phyloP scores from a whole-genome alignment of 2,329 filamentous ascomycete species.

The Orbilia javanica region DNA sequence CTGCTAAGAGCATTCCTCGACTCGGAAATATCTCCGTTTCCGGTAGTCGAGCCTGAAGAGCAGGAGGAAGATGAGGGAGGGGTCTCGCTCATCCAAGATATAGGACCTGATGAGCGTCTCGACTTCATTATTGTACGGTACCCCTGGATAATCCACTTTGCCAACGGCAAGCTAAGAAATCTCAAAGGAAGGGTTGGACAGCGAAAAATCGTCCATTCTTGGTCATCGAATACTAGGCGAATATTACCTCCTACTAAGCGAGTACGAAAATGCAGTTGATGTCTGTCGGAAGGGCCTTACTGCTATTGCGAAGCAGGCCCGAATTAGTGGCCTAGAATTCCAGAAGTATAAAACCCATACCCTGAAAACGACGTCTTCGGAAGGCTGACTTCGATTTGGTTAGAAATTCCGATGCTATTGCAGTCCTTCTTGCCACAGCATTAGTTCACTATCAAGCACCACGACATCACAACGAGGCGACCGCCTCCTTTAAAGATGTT shows the following conservation, averaged over 20 bases:
- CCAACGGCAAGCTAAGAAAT: slow-evolving; percentile 3
- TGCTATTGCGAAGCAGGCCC: slow-evolving; percentile 72
- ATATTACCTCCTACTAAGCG: slow-evolving; percentile 86
- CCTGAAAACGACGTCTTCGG: not conserved
- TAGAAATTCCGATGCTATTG: slow-evolving; percentile 80
- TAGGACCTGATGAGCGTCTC: slow-evolving; percentile 60
- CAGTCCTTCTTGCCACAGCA: slow-evolving; percentile 83
- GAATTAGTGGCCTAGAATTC: slow-evolving; percentile 77
- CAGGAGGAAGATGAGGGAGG: slow-evolving; percentile 68
- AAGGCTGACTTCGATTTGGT: slow-evolving; percentile 58
- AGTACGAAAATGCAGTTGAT: slow-evolving; percentile 84
- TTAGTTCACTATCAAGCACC: slow-evolving; percentile 91
- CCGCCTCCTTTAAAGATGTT: slow-evolving; percentile 84
- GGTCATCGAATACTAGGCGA: slow-evolving; percentile 85
- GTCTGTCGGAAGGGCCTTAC: slow-evolving; percentile 80
- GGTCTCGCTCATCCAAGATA: slow-evolving; percentile 76
- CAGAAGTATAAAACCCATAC: slow-evolving; percentile 59
- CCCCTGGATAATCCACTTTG: not conserved
- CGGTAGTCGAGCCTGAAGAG: slow-evolving; percentile 64
- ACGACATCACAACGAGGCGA: slow-evolving; percentile 88
- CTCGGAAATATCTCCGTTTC: slow-evolving; percentile 87
- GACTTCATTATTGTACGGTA: slow-evolving; percentile 61
- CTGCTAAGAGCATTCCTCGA: slow-evolving; percentile 84
- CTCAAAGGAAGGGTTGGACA: slow-evolving; percentile 67
- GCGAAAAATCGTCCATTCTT: slow-evolving; percentile 75